phyloP scores from a whole-genome alignment of 495 filamentous ascomycete genomes.

The Aspergillus steynii region DNA sequence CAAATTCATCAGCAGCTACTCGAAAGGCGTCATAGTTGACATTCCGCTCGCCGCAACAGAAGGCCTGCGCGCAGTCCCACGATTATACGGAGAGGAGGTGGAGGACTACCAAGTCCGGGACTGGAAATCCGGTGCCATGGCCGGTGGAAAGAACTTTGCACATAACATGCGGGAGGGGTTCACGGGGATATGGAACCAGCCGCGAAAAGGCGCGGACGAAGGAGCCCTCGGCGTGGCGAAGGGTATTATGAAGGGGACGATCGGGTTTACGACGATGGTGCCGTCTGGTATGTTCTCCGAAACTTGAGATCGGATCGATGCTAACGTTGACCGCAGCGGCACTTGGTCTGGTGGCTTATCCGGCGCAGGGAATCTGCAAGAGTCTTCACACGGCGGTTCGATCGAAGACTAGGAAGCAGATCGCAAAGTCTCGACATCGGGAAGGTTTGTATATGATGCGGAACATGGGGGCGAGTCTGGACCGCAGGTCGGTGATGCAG shows the following conservation, averaged over 20 bases:
- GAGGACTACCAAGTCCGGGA: constrained; percentile 34
- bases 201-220: constrained; percentile 60
- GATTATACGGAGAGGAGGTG: constrained; percentile 68
- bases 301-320: neutral
- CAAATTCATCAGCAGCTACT: constrained; percentile 30
- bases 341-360: constrained; percentile 29
- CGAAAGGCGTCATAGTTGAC: constrained; percentile 55
- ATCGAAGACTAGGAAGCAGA: constrained; percentile 25
- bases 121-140: constrained; percentile 36
- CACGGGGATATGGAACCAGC: constrained; percentile 67
- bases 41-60: constrained; percentile 72
- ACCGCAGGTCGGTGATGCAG: constrained; percentile 1
- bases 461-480: neutral
- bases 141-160: constrained; percentile 56
- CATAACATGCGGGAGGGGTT: constrained; percentile 74
- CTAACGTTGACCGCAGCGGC: constrained; percentile 17
- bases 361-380: constrained; percentile 26
- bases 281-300: constrained; percentile 27
- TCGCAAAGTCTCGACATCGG: constrained; percentile 17
- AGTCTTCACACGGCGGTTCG: constrained; percentile 23
- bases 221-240: constrained; percentile 61
- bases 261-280: constrained; percentile 69
- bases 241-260: constrained; percentile 73
- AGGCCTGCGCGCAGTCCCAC: constrained; percentile 81
- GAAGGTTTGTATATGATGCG: constrained; percentile 15